Conservation (phyloP, 208 protist species). For the Acanthamoeba polyphaga region DNA sequence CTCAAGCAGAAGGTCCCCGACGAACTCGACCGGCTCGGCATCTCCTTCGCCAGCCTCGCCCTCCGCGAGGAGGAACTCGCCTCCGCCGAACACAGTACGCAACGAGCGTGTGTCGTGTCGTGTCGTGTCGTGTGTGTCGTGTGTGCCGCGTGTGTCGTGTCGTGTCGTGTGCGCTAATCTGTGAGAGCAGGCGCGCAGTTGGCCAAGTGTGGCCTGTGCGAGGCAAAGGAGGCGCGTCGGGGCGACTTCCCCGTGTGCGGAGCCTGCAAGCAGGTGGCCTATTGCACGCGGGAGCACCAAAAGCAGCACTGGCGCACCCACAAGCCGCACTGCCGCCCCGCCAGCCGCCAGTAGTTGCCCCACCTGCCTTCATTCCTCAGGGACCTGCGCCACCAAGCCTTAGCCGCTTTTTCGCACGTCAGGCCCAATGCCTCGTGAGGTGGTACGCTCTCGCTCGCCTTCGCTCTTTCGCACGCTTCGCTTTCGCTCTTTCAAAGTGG, state of each 20-base stretch:
- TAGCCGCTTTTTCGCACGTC: no score
- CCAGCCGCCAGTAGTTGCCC: neutral
- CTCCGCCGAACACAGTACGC: neutral
- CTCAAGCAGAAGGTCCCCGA: conserved; percentile 66
- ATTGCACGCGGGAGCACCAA: conserved; percentile 61
- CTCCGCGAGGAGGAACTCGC: neutral
- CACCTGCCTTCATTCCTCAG: neutral
- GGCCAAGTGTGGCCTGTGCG: conserved; percentile 58
- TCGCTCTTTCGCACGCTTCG: no score
- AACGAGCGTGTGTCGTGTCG: neutral
- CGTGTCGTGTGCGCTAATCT: neutral
- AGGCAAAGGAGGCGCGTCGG: neutral
- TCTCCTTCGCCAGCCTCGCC: conserved; percentile 28
- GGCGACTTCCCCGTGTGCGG: conserved; percentile 33
- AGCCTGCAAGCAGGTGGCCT: conserved; percentile 44
- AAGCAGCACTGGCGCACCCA: conserved; percentile 63
- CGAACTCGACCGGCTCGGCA: conserved; percentile 66
- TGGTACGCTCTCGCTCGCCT: no score
- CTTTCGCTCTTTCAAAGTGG: no score
- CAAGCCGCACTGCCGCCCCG: conserved; percentile 35
- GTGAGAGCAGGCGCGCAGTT: neutral
- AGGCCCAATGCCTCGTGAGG: no score
- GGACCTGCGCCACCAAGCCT: neutral
- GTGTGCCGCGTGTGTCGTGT: neutral
- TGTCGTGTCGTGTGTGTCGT: neutral